phyloP scores from a whole-genome alignment of 768 basidiomycete species.

The Clitopilus hobsonii region DNA sequence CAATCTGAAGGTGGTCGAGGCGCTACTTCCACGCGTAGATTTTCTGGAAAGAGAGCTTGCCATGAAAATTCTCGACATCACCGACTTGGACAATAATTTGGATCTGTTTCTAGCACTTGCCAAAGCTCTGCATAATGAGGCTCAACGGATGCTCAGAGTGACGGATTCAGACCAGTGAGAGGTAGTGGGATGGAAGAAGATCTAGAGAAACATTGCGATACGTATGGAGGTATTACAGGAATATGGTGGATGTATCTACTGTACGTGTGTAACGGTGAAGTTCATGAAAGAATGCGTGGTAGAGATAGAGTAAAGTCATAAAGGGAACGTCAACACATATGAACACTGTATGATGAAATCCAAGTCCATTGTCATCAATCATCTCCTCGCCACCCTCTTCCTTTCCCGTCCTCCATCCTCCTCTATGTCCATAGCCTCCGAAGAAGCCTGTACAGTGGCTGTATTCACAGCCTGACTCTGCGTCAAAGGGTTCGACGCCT shows the following conservation, averaged over 20 bases:
- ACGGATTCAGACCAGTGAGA: no score
- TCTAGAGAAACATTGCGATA: background rate
- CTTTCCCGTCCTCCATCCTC: slow-evolving; percentile 69
- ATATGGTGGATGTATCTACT: background rate
- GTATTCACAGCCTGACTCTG: slow-evolving; percentile 34
- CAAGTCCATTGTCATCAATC: slow-evolving; percentile 6
- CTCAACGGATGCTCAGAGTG: no score
- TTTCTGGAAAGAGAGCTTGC: no score
- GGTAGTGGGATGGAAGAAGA: no score
- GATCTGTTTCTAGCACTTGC: no score
- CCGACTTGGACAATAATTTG: no score
- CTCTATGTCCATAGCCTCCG: slow-evolving; percentile 70
- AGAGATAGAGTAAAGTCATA: background rate
- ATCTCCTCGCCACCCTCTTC: slow-evolving; percentile 69
- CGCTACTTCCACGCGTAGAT: no score
- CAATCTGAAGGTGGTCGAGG: no score
- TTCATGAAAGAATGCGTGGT: background rate
- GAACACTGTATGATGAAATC: background rate
- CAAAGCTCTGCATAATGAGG: no score
- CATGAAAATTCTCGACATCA: no score
- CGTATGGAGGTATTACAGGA: background rate
- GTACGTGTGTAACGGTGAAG: background rate
- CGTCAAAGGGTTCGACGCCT: slow-evolving; percentile 12
- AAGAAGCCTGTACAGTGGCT: slow-evolving; percentile 26
- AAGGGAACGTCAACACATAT: background rate